Conservation (phyloP, 495 filamentous ascomycete species). For the Mytilinidion resinicola region DNA sequence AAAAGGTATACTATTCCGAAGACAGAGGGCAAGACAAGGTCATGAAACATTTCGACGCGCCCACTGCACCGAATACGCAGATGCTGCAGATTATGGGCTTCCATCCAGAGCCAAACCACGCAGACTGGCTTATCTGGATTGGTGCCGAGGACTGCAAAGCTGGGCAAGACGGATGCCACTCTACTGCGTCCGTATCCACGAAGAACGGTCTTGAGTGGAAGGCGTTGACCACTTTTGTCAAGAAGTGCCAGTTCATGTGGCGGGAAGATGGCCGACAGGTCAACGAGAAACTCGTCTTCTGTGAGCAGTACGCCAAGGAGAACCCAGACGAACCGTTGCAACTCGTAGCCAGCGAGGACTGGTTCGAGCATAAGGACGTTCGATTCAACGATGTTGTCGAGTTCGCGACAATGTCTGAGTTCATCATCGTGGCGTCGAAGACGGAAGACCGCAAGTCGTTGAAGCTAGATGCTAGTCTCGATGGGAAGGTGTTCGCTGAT, state of each 20-base stretch:
- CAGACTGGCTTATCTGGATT: slow-evolving; percentile 87
- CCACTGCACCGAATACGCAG: slow-evolving; percentile 42
- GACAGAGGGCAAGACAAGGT: slow-evolving; percentile 56
- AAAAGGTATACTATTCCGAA: slow-evolving; percentile 68
- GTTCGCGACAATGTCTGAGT: slow-evolving; percentile 91
- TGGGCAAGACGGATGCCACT: slow-evolving; percentile 51
- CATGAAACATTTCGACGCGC: slow-evolving; percentile 62
- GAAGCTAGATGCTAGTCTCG: slow-evolving; percentile 72
- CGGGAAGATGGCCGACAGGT: slow-evolving; percentile 53
- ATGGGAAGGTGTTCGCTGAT: slow-evolving; percentile 73
- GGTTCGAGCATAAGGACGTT: slow-evolving; percentile 55
- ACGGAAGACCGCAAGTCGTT: slow-evolving; percentile 58
- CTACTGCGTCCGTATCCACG: slow-evolving; percentile 60
- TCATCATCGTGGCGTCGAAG: slow-evolving; percentile 80
- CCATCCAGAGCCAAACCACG: slow-evolving; percentile 69
- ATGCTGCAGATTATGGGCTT: slow-evolving; percentile 56
- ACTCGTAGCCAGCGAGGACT: slow-evolving; percentile 67
- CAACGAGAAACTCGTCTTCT: slow-evolving; percentile 68
- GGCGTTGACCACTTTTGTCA: slow-evolving; percentile 57
- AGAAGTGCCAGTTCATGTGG: slow-evolving; percentile 73
- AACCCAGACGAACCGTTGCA: slow-evolving; percentile 52
- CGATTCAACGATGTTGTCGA: slow-evolving; percentile 65
- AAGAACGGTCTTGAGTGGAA: slow-evolving; percentile 76
- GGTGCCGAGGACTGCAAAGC: slow-evolving; percentile 55
- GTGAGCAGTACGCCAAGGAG: slow-evolving; percentile 64